These are phyloP conservation scores for Candida stauntonica DNA, from an alignment of 805 yeast genomes.

Conservation along the genomic window DNA sequence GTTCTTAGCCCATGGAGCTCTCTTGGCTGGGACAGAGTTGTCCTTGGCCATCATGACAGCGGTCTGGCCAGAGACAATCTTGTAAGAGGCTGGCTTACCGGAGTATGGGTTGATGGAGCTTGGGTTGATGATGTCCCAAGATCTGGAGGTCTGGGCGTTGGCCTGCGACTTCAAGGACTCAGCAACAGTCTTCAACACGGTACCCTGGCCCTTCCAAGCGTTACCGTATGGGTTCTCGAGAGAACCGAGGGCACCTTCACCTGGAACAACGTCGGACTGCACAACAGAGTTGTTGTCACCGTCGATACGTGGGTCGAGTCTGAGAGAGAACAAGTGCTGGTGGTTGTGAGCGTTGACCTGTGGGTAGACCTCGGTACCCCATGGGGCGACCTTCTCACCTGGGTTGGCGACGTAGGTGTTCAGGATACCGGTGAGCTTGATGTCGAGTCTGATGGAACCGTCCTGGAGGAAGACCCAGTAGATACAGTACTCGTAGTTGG, in stretches of 20 bases:
- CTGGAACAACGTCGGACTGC: constrained; percentile 56
- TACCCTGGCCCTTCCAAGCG: constrained; percentile 63
- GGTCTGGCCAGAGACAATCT: constrained; percentile 70
- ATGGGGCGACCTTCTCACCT: constrained; percentile 65
- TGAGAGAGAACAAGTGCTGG: constrained; percentile 75
- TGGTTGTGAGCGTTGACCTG: constrained; percentile 81
- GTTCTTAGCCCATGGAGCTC: constrained; percentile 79
- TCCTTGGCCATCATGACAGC: constrained; percentile 70
- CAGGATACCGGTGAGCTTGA: constrained; percentile 77
- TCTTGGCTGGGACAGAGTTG: constrained; percentile 69
- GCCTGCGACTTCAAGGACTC: constrained; percentile 57
- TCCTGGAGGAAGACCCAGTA: constrained; percentile 83
- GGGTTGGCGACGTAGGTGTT: constrained; percentile 65
- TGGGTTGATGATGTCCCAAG: constrained; percentile 79
- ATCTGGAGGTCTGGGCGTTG: constrained; percentile 59
- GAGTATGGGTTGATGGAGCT: constrained; percentile 61
- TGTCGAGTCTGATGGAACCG: constrained; percentile 75
- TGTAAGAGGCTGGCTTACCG: constrained; percentile 71
- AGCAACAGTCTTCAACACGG: constrained; percentile 61
- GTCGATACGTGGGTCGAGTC: constrained; percentile 78
- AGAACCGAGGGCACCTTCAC: constrained; percentile 59
- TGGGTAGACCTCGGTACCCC: constrained; percentile 81
- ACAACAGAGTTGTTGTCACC: constrained; percentile 77
- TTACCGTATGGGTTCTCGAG: constrained; percentile 74
- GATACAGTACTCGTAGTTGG: constrained; percentile 73